Base-by-base conservation (phyloP, 345 rosid species). In the Citrus mangshanensis region DNA sequence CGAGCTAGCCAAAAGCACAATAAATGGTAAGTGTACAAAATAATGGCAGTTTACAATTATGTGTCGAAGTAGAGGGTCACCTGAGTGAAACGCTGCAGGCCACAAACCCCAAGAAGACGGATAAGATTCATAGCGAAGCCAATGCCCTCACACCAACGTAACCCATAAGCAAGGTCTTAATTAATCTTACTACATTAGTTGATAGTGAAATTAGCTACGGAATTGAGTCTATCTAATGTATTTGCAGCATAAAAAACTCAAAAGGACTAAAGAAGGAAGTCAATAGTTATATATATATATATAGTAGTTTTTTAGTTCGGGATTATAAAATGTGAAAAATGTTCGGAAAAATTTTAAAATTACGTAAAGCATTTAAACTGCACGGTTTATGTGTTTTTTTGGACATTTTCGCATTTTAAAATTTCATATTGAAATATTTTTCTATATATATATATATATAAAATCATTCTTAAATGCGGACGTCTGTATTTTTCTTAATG, bases 321-420 rank as follows among this genome's bases (percentile, higher is more conserved):
- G 0, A 4, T 32, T 5, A 32, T 32, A 32, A 32, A 32, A 0
- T 32, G 34, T 32, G 34, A 0, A 0, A 32, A 32, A 32, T 32
- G 2, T 32, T 0, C 0, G 5, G 0, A 0, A 32, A 4, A 32
- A 32, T 32, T 32, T 32, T 32, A 3, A 32, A 32, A 32, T 32
- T 32, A 32, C 0, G 34, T 32, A 32, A 32, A 3, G 0, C 5
- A 32, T 0, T 32, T 32, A 32, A 32, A 32, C 0, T 0, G 0
- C 5, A 32, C 34, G 0, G 0, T 32, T 32, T 4, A 32, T 32
- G 0, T 32, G 0, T 32, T 32, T 32, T 32, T 32, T 32, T 0
- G 0, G 3, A 32, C 5, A 0, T 32, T 32, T 0, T 32, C 34
- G 0, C 5, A 32, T 5, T 32, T 32, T 32, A 32, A 32, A 32